Evolutionary conservation across 495 filamentous ascomycete genomes (phyloP).

Genomic region (Penicillium odoratum): DNA sequence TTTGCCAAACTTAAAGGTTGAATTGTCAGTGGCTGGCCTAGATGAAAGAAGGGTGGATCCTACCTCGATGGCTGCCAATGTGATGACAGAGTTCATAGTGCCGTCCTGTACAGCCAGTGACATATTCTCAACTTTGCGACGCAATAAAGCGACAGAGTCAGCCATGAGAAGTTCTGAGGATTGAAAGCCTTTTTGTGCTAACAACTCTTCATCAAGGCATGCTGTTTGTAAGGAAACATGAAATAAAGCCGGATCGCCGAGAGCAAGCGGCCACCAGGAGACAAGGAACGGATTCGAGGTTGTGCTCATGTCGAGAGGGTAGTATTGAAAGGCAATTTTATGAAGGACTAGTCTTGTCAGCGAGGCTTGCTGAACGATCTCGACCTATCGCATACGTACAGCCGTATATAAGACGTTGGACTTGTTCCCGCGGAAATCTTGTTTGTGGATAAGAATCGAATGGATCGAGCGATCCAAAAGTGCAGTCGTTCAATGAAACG

Average conservation of each 20-base stretch:
- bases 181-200: slow-evolving; percentile 47
- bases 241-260: slow-evolving; percentile 52
- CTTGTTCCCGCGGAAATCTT: slow-evolving; percentile 42
- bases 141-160: slow-evolving; percentile 48
- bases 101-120: slow-evolving; percentile 51
- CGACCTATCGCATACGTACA: slow-evolving; percentile 34
- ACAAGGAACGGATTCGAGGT: slow-evolving; percentile 52
- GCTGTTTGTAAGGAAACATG: slow-evolving; percentile 56
- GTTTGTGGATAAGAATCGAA: slow-evolving; percentile 54
- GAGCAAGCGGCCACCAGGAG: slow-evolving; percentile 55
- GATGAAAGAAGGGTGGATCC: slow-evolving; percentile 7
- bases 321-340: slow-evolving; percentile 56
- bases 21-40: neutral
- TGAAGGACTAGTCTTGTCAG: slow-evolving; percentile 40
- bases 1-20: slow-evolving; percentile 42
- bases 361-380: slow-evolving; percentile 1
- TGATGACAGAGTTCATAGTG: slow-evolving; percentile 56
- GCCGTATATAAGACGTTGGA: slow-evolving; percentile 50
- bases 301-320: slow-evolving; percentile 49
- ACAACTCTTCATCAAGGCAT: slow-evolving; percentile 51
- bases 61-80: slow-evolving; percentile 53
- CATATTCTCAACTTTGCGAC: slow-evolving; percentile 42
- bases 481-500: slow-evolving; percentile 16
- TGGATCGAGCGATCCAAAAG: slow-evolving; percentile 41
- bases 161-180: slow-evolving; percentile 52